phyloP scores from a whole-genome alignment of 495 filamentous ascomycete species.

The Penicillium turbatum region DNA sequence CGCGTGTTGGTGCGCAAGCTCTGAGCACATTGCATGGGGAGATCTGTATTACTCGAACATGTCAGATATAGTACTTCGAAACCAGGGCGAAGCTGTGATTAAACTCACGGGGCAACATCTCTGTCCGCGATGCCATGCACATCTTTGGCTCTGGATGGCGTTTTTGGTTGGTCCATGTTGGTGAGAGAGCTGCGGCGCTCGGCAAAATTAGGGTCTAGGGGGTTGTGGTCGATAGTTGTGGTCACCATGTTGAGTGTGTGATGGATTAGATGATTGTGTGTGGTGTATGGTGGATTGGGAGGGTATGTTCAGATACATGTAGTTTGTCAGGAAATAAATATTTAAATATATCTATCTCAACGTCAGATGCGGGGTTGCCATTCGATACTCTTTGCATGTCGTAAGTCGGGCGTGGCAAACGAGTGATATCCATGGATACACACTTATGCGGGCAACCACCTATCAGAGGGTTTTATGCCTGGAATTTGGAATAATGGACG shows the following conservation, averaged over 20 bases:
- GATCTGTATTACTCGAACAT: slow-evolving; percentile 8
- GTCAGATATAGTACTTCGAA: background rate
- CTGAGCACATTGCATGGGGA: slow-evolving; percentile 19
- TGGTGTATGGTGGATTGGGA: background rate
- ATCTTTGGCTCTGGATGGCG: background rate
- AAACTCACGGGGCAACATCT: slow-evolving; percentile 26
- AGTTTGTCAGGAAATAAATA: background rate
- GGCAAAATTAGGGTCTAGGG: slow-evolving; percentile 18
- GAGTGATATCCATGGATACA: slow-evolving; percentile 20
- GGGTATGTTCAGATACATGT: no score
- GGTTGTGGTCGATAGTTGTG: slow-evolving; percentile 15
- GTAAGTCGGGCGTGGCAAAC: slow-evolving; percentile 16
- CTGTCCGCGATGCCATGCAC: slow-evolving; percentile 13
- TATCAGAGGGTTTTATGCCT: background rate
- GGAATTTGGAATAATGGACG: background rate
- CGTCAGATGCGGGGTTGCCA: slow-evolving; percentile 16
- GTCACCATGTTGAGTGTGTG: slow-evolving; percentile 16
- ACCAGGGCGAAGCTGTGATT: background rate
- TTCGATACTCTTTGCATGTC: slow-evolving; percentile 6
- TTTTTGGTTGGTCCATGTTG: background rate
- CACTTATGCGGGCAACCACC: slow-evolving; percentile 9
- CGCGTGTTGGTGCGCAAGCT: slow-evolving; percentile 28
- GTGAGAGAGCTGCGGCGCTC: slow-evolving; percentile 13
- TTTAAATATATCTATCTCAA: background rate
- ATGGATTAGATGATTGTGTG: background rate